These are phyloP conservation scores for Picochlorum sp. DNA, from an alignment of 139 green algal genomes.

Conservation along the genomic window DNA sequence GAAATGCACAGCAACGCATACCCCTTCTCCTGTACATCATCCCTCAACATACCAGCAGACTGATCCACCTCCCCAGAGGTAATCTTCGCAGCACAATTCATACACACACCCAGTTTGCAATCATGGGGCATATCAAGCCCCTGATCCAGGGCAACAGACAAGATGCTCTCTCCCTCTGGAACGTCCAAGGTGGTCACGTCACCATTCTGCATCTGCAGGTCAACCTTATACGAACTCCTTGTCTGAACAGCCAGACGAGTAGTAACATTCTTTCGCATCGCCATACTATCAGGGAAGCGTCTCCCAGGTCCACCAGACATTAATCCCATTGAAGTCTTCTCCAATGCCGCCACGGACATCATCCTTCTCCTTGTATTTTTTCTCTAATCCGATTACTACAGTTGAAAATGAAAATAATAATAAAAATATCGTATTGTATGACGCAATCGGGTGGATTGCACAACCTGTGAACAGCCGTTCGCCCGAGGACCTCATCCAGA, in stretches of 20 bases:
- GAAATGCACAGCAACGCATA: constrained; percentile 37
- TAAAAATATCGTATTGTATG: too few relatives aligned
- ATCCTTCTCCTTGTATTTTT: too few relatives aligned
- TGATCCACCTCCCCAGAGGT: constrained; percentile 67
- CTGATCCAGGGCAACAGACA: constrained; percentile 56
- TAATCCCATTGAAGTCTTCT: too few relatives aligned
- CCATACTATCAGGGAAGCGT: too few relatives aligned
- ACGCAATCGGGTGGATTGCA: too few relatives aligned
- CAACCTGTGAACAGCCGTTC: too few relatives aligned
- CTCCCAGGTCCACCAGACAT: too few relatives aligned
- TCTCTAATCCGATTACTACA: too few relatives aligned
- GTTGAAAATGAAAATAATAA: too few relatives aligned
- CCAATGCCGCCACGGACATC: too few relatives aligned
- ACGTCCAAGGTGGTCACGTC: constrained; percentile 49
- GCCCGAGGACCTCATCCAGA: background rate
- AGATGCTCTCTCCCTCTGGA: constrained; percentile 50
- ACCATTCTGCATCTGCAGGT: constrained; percentile 19
- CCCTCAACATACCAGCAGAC: constrained; percentile 68
- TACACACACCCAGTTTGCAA: constrained; percentile 86
- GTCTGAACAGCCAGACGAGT: too few relatives aligned
- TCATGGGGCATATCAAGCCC: constrained; percentile 73
- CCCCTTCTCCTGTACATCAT: constrained; percentile 67
- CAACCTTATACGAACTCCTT: background rate
- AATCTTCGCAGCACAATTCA: constrained; percentile 60
- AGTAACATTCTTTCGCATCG: too few relatives aligned